A percentile compares a stretch with the other conserved stretches of the same genome.
Evolutionary conservation across 192 early-diverging fungal genomes (phyloP).

Genomic region (Backusella liffmaniae): DNA sequence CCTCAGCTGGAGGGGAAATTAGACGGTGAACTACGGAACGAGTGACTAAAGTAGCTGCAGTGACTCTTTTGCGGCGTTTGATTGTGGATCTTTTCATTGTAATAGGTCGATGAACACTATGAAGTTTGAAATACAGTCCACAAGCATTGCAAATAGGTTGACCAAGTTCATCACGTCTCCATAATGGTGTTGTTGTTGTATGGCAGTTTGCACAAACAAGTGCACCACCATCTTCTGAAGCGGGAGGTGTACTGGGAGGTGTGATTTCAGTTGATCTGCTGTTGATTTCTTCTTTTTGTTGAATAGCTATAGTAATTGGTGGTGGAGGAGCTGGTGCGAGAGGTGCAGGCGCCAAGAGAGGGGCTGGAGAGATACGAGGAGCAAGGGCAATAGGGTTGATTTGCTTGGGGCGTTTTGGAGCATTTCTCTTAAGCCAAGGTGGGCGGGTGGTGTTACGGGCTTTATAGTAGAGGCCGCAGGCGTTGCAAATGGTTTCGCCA

Average conservation of each 20-base stretch:
- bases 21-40: constrained; percentile 5
- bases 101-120: constrained; percentile 72
- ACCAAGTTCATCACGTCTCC: constrained; percentile 69
- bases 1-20: not conserved
- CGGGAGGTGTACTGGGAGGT: not conserved
- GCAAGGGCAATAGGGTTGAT: constrained; percentile 5
- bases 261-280: not conserved
- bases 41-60: constrained; percentile 4
- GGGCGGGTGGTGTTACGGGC: constrained; percentile 55
- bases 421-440: constrained; percentile 54
- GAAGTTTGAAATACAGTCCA: constrained; percentile 86
- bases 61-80: constrained; percentile 57
- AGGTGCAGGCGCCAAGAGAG: constrained; percentile 12
- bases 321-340: not conserved
- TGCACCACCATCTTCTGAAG: not conserved
- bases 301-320: not conserved
- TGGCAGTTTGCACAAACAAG: constrained; percentile 68
- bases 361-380: constrained; percentile 17
- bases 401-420: constrained; percentile 13
- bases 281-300: not conserved
- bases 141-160: constrained; percentile 88
- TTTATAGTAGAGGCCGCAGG: constrained; percentile 71
- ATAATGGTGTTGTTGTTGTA: constrained; percentile 66
- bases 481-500: constrained; percentile 82
- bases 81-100: constrained; percentile 69